Percentiles rank a stretch among this genome's conserved stretches.
These are phyloP conservation scores for Fusarium sp. DNA, from an alignment of 2,329 filamentous ascomycete species.

Conservation along the genomic window DNA sequence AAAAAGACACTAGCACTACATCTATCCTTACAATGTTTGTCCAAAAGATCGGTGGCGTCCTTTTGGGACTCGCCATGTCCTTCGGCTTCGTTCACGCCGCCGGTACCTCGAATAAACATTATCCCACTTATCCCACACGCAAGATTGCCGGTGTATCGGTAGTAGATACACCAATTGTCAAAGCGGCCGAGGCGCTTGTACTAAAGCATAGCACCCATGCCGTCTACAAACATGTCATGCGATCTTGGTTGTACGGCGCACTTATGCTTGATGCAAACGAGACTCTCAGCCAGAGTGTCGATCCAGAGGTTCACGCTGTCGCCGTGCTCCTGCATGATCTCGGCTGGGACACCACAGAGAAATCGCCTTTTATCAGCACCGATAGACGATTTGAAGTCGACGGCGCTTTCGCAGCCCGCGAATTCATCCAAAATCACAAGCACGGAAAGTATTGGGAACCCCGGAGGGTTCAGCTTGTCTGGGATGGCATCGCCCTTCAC, in stretches of 20 bases:
- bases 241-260: conserved; percentile 21
- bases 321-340: conserved; percentile 29
- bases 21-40: too few relatives aligned
- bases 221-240: conserved; percentile 33
- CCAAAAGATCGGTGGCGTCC: too few relatives aligned
- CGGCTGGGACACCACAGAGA: conserved; percentile 23
- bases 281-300: not conserved
- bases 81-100: too few relatives aligned
- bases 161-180: conserved; percentile 19
- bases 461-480: conserved; percentile 8
- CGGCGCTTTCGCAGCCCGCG: conserved; percentile 17
- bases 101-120: too few relatives aligned
- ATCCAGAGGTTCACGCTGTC: conserved; percentile 24
- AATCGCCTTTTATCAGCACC: conserved; percentile 15
- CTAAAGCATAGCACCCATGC: conserved; percentile 10
- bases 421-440: conserved; percentile 12
- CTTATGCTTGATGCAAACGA: conserved; percentile 20
- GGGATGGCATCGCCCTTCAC: conserved; percentile 31
- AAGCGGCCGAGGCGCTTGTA: conserved; percentile 6
- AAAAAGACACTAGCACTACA: too few relatives aligned
- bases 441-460: conserved; percentile 18
- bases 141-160: conserved; percentile 13
- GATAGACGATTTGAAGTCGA: conserved; percentile 27
- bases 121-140: not conserved
- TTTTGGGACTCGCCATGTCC: too few relatives aligned